A percentile compares a stretch with the other conserved stretches of the same genome.
Conservation (phyloP, 23 red algal genomes). For the Porphyridium purpureum region DNA sequence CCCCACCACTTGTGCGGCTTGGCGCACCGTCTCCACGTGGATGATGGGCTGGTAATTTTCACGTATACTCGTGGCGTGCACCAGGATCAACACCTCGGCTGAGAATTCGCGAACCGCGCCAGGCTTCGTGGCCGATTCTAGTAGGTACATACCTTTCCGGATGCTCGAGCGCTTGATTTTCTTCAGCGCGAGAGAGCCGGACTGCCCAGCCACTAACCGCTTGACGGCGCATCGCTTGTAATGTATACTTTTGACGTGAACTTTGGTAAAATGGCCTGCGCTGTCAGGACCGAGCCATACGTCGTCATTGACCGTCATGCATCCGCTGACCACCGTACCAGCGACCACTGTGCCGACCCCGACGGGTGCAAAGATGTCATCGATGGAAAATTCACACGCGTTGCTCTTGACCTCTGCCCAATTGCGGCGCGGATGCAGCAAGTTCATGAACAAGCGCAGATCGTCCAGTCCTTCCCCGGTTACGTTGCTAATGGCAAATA, state of each 20-base stretch:
- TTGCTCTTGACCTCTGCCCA: slow-evolving; percentile 57
- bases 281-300: slow-evolving; percentile 86
- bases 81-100: slow-evolving; percentile 82
- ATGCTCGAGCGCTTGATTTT: slow-evolving; percentile 86
- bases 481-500: slow-evolving; percentile 82
- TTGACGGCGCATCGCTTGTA: slow-evolving; percentile 88
- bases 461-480: slow-evolving; percentile 83
- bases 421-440: slow-evolving; percentile 62
- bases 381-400: slow-evolving; percentile 82
- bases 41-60: slow-evolving; percentile 84
- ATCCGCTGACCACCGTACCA: slow-evolving; percentile 47
- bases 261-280: slow-evolving; percentile 53
- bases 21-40: slow-evolving; percentile 77
- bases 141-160: slow-evolving; percentile 92
- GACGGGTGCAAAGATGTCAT: slow-evolving; percentile 78
- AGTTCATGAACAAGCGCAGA: slow-evolving; percentile 74
- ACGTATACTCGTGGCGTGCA: slow-evolving; percentile 76
- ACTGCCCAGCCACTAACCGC: slow-evolving; percentile 79
- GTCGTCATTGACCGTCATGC: slow-evolving; percentile 37
- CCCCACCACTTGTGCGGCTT: slow-evolving; percentile 72
- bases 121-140: slow-evolving; percentile 34
- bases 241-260: slow-evolving; percentile 75
- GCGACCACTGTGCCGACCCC: slow-evolving; percentile 97
- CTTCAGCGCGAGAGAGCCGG: slow-evolving; percentile 84
- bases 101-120: slow-evolving; percentile 65